Conservation (phyloP, 805 yeast genomes). For the Tetrapisispora iriomotensis region DNA sequence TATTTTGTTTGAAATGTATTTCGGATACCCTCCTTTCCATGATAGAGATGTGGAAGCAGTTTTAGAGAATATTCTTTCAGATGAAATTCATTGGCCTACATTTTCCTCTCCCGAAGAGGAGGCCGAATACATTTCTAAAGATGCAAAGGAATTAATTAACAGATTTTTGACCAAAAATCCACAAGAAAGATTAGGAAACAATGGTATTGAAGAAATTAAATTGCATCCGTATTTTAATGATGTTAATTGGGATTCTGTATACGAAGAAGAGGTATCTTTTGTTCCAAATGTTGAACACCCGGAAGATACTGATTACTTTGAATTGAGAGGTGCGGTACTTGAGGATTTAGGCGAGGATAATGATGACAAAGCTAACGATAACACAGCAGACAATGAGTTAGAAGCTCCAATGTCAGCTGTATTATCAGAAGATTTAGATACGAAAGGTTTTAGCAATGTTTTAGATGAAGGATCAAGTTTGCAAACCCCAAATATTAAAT, state of each 20-base stretch:
- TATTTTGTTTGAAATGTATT: constrained; percentile 80
- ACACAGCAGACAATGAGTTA: constrained; percentile 2
- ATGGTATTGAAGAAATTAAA: constrained; percentile 72
- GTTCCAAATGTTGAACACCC: constrained; percentile 73
- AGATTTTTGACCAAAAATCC: constrained; percentile 58
- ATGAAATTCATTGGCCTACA: constrained; percentile 79
- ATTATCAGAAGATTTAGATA: not conserved
- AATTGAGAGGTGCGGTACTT: constrained; percentile 75
- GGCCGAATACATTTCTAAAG: constrained; percentile 45
- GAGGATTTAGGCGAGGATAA: constrained; percentile 28
- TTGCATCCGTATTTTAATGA: constrained; percentile 66
- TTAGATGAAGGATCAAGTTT: not conserved
- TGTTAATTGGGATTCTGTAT: constrained; percentile 66
- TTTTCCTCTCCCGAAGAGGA: constrained; percentile 42
- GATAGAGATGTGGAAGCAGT: constrained; percentile 70
- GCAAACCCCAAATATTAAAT: constrained; percentile 7
- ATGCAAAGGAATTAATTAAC: constrained; percentile 65
- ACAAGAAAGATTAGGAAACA: constrained; percentile 57
- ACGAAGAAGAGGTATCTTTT: constrained; percentile 66
- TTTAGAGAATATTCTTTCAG: constrained; percentile 66
- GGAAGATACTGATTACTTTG: constrained; percentile 86
- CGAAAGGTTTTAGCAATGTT: not conserved
- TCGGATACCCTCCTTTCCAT: constrained; percentile 94
- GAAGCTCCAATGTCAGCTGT: not conserved
- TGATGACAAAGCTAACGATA: constrained; percentile 3